These are phyloP conservation scores for Leccinum solheimii DNA, from an alignment of 1,284 basidiomycete genomes.

Conservation along the genomic window DNA sequence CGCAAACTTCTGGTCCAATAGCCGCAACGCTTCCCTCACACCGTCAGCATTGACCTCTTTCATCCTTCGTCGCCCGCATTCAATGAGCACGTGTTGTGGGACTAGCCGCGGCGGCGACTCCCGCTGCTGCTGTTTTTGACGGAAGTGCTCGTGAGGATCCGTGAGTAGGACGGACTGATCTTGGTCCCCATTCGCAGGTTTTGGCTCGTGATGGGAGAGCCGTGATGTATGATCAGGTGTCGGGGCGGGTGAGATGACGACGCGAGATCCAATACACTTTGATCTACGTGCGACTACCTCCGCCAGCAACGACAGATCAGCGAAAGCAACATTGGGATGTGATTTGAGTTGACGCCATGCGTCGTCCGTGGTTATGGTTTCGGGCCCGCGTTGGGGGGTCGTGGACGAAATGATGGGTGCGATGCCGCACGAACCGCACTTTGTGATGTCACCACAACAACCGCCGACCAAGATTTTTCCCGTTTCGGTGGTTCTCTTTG, in stretches of 20 bases:
- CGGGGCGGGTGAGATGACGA: conserved; percentile 63
- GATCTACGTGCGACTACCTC: conserved; percentile 85
- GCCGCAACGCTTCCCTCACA: conserved; percentile 74
- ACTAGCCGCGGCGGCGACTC: conserved; percentile 53
- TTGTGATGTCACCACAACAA: conserved; percentile 36
- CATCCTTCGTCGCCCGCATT: conserved; percentile 60
- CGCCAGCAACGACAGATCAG: conserved; percentile 78
- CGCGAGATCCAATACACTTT: conserved; percentile 72
- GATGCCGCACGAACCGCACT: conserved; percentile 36
- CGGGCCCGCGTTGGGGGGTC: conserved; percentile 29
- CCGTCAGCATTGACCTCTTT: conserved; percentile 77
- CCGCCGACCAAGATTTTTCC: conserved; percentile 29
- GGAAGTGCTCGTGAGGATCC: conserved; percentile 56
- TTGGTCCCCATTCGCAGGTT: conserved; percentile 10
- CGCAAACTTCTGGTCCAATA: conserved; percentile 73
- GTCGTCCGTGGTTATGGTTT: conserved; percentile 77
- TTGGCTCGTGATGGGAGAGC: conserved; percentile 15
- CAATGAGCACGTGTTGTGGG: conserved; percentile 58
- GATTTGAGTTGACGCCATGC: conserved; percentile 87
- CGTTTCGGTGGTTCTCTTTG: conserved; percentile 33
- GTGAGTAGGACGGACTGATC: conserved; percentile 46
- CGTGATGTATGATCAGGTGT: conserved; percentile 41
- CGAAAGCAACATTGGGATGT: conserved; percentile 84
- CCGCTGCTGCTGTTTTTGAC: conserved; percentile 44
- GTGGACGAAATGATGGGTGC: conserved; percentile 34